These are phyloP conservation scores for Leccinum griseonigrum DNA, from an alignment of 1,284 basidiomycete species.

Conservation along the genomic window DNA sequence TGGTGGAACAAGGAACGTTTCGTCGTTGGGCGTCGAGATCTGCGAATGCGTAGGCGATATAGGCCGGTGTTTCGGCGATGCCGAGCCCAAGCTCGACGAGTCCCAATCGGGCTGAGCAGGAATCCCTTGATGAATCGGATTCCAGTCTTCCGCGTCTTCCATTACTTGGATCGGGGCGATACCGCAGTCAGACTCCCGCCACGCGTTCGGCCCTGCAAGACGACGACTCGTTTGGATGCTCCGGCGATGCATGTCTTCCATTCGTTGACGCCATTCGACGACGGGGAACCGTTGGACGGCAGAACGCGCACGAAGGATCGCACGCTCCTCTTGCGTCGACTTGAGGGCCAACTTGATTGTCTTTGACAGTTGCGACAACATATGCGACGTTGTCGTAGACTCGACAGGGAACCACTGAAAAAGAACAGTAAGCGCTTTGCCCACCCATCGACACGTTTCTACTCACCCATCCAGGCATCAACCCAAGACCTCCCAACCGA, in stretches of 20 bases:
- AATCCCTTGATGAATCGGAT: constrained; percentile 48
- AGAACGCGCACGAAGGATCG: constrained; percentile 86
- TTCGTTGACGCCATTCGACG: constrained; percentile 92
- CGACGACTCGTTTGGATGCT: constrained; percentile 73
- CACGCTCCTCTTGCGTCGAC: constrained; percentile 86
- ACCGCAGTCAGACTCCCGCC: constrained; percentile 72
- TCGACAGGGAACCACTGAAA: constrained; percentile 92
- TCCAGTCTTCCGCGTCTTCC: constrained; percentile 54
- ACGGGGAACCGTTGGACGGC: constrained; percentile 95
- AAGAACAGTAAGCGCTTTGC: constrained; percentile 4
- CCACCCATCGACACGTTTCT: neutral
- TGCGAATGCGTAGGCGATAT: constrained; percentile 48
- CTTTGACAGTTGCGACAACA: constrained; percentile 93
- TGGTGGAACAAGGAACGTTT: constrained; percentile 28
- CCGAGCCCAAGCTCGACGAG: constrained; percentile 34
- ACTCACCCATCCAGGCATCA: constrained; percentile 95
- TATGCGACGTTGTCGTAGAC: constrained; percentile 85
- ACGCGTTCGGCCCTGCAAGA: constrained; percentile 70
- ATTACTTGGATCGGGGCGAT: constrained; percentile 42
- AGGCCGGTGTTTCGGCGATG: constrained; percentile 32
- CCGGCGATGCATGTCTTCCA: constrained; percentile 90
- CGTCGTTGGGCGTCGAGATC: constrained; percentile 41
- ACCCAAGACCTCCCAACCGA: constrained; percentile 88
- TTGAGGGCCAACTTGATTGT: constrained; percentile 92
- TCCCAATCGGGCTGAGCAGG: constrained; percentile 59